Percentiles rank a stretch among this genome's conserved stretches.
Conservation (phyloP, 1,139 yeast genomes). For the Diutina neorugosa region DNA sequence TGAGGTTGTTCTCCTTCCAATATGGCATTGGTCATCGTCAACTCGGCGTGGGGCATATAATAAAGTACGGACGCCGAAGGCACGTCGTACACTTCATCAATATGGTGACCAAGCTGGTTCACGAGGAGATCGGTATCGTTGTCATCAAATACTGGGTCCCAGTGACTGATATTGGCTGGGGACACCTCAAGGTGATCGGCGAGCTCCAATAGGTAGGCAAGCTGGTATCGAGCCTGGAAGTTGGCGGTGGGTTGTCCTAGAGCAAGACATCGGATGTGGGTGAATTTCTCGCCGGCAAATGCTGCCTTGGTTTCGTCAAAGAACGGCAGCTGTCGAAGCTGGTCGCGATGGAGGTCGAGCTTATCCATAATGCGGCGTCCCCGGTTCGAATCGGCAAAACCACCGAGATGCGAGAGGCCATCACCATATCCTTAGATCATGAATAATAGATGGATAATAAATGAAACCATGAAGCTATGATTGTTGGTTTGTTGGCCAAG, state of each 20-base stretch:
- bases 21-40: constrained; percentile 1
- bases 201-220: background rate
- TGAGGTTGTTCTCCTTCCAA: background rate
- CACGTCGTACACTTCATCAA: background rate
- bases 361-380: background rate
- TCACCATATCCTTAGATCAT: no score
- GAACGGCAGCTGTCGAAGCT: background rate
- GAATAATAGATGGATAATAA: no score
- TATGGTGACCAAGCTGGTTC: background rate
- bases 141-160: constrained; percentile 1
- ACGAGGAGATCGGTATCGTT: background rate
- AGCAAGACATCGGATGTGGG: constrained; percentile 1
- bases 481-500: no score
- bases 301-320: background rate
- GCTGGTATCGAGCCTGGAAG: background rate
- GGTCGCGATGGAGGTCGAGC: background rate
- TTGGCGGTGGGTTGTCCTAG: background rate
- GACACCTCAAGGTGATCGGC: background rate
- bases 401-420: background rate
- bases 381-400: background rate
- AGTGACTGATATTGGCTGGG: background rate
- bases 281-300: background rate
- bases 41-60: constrained; percentile 1
- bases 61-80: background rate
- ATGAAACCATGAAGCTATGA: no score